phyloP scores from a whole-genome alignment of 2,329 filamentous ascomycete genomes.

The Drechslera avenae region DNA sequence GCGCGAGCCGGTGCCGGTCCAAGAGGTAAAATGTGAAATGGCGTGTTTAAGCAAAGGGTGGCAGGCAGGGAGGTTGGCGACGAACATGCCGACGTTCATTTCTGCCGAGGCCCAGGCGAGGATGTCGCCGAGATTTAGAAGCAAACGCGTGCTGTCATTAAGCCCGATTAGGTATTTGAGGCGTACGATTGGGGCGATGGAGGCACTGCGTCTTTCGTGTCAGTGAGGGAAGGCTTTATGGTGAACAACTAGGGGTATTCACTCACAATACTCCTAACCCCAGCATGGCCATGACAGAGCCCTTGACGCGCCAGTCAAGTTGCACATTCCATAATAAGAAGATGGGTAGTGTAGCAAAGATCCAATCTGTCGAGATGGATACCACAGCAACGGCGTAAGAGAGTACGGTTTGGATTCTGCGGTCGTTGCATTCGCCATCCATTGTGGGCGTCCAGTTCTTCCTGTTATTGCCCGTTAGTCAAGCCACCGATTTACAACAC shows the following conservation, averaged over 20 bases:
- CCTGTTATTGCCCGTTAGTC: not conserved
- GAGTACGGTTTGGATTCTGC: constrained; percentile 5
- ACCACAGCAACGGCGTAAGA: constrained; percentile 10
- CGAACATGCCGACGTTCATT: constrained; percentile 16
- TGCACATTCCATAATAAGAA: constrained; percentile 11
- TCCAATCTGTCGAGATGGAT: constrained; percentile 11
- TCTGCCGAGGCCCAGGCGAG: constrained; percentile 12
- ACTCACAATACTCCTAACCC: constrained; percentile 11
- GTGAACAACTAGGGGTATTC: too few relatives aligned
- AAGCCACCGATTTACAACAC: not conserved
- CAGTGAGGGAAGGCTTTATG: not conserved
- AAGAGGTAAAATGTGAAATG: constrained; percentile 7
- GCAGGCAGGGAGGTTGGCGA: constrained; percentile 12
- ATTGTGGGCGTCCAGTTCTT: constrained; percentile 5
- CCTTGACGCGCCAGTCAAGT: constrained; percentile 13
- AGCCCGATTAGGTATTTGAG: constrained; percentile 11
- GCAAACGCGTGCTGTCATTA: constrained; percentile 3
- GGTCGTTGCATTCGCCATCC: constrained; percentile 2
- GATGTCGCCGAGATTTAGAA: constrained; percentile 7
- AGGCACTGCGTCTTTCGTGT: not conserved
- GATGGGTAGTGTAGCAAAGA: constrained; percentile 10
- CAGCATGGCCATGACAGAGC: constrained; percentile 9
- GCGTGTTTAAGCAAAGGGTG: constrained; percentile 8
- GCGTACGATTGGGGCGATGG: constrained; percentile 11
- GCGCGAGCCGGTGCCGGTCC: not conserved